phyloP scores from a whole-genome alignment of 2,329 filamentous ascomycete genomes.

The Diplodia sapinea region DNA sequence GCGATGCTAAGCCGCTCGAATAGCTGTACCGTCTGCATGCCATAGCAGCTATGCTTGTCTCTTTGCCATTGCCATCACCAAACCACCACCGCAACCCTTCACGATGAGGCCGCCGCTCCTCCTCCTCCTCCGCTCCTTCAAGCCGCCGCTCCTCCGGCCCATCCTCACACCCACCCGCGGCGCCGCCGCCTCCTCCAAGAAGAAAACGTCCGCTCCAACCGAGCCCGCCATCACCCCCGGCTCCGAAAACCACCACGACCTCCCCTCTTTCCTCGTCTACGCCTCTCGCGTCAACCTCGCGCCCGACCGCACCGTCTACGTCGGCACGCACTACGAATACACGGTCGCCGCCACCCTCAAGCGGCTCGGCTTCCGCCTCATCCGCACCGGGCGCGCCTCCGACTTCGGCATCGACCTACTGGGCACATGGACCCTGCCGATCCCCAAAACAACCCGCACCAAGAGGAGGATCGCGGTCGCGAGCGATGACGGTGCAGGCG shows the following conservation, averaged over 20 bases:
- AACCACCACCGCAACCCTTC: neutral
- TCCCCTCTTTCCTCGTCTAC: slow-evolving; percentile 69
- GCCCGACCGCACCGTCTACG: slow-evolving; percentile 64
- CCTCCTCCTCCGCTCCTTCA: slow-evolving; percentile 22
- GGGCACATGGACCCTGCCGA: slow-evolving; percentile 67
- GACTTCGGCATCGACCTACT: slow-evolving; percentile 78
- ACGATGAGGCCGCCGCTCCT: slow-evolving; percentile 25
- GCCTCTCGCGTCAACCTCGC: slow-evolving; percentile 63
- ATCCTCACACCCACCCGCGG: neutral
- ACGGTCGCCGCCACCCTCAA: slow-evolving; percentile 63
- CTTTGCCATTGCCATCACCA: neutral
- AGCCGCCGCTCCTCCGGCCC: neutral
- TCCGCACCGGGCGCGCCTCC: slow-evolving; percentile 67
- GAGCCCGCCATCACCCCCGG: slow-evolving; percentile 36
- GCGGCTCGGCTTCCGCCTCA: slow-evolving; percentile 67
- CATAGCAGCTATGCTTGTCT: slow-evolving; percentile 3
- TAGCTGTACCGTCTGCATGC: neutral
- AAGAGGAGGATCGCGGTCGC: slow-evolving; percentile 36
- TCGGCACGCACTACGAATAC: slow-evolving; percentile 82
- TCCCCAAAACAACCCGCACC: slow-evolving; percentile 21
- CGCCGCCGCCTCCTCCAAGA: slow-evolving; percentile 1
- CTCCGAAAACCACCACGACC: slow-evolving; percentile 63
- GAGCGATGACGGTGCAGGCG: slow-evolving; percentile 18
- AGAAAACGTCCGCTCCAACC: neutral
- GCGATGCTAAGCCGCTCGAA: neutral